A percentile compares a stretch with the other conserved stretches of the same genome.
Evolutionary conservation across 257 asterid species (phyloP).

Genomic region (Capsicum rhomboideum): DNA sequence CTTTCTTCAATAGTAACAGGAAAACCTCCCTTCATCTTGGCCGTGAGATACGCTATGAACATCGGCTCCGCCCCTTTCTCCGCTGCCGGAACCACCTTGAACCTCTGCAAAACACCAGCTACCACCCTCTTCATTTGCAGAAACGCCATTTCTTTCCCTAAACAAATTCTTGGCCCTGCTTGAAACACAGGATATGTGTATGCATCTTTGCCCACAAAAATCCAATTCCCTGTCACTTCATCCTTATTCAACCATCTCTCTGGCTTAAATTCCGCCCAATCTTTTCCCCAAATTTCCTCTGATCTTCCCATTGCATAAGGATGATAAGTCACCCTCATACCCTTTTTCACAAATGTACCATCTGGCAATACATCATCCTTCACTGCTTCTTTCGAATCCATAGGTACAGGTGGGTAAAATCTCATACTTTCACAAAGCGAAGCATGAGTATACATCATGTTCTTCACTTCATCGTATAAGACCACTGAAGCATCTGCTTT

Average conservation of each 20-base stretch:
- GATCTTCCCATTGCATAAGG: slow-evolving; percentile 19
- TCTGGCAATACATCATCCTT: slow-evolving; percentile 37
- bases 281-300: slow-evolving; percentile 2
- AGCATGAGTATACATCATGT: slow-evolving; percentile 42
- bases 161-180: slow-evolving; percentile 17
- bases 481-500: background rate
- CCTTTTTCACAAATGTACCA: slow-evolving; percentile 18
- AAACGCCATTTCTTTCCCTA: slow-evolving; percentile 22
- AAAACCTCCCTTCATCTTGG: slow-evolving; percentile 29
- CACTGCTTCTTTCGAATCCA: slow-evolving; percentile 22
- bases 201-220: slow-evolving; percentile 1
- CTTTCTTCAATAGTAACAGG: slow-evolving; percentile 14
- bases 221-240: slow-evolving; percentile 2
- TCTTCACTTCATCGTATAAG: slow-evolving; percentile 36
- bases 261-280: slow-evolving; percentile 13
- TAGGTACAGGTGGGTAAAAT: slow-evolving; percentile 46
- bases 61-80: slow-evolving; percentile 5
- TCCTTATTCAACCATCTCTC: slow-evolving; percentile 18
- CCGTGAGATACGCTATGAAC: background rate
- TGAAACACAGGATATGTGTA: slow-evolving; percentile 17
- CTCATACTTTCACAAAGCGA: slow-evolving; percentile 45
- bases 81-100: slow-evolving; percentile 8
- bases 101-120: slow-evolving; percentile 8
- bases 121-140: slow-evolving; percentile 24
- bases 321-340: slow-evolving; percentile 3